phyloP scores from a whole-genome alignment of 129 eudicot species.

The Artemisia annua region DNA sequence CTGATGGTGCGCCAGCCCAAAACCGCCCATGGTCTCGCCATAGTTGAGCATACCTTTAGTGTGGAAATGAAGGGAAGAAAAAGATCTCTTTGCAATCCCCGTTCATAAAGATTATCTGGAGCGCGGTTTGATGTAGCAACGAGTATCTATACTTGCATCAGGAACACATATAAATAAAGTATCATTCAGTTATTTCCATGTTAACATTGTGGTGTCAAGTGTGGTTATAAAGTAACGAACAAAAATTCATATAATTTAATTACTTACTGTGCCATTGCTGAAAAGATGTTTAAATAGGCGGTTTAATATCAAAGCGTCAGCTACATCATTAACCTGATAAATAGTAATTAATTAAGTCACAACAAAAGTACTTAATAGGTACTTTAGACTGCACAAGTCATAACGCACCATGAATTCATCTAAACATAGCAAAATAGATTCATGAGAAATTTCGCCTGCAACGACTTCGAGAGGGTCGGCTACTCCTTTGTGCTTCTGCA shows the following conservation, averaged over 20 bases:
- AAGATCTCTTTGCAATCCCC: slow-evolving; percentile 92
- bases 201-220: slow-evolving; percentile 12
- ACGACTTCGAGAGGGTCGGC: slow-evolving; percentile 94
- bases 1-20: too few species aligned
- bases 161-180: neutral
- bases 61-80: slow-evolving; percentile 94
- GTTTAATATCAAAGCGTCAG: slow-evolving; percentile 88
- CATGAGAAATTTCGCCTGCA: slow-evolving; percentile 89
- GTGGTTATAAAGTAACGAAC: neutral
- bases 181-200: neutral
- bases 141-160: slow-evolving; percentile 60
- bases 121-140: slow-evolving; percentile 95
- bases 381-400: slow-evolving; percentile 14
- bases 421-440: slow-evolving; percentile 76
- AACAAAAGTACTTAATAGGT: neutral
- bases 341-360: neutral
- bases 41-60: slow-evolving; percentile 52
- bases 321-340: slow-evolving; percentile 86
- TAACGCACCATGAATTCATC: slow-evolving; percentile 94
- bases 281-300: slow-evolving; percentile 84
- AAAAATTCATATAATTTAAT: neutral
- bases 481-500: slow-evolving; percentile 88
- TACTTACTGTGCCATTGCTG: slow-evolving; percentile 70
- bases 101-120: slow-evolving; percentile 89
- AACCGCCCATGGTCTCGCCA: too few species aligned